Conservation (phyloP, 1,139 yeast genomes). For the Candida neerlandica region DNA sequence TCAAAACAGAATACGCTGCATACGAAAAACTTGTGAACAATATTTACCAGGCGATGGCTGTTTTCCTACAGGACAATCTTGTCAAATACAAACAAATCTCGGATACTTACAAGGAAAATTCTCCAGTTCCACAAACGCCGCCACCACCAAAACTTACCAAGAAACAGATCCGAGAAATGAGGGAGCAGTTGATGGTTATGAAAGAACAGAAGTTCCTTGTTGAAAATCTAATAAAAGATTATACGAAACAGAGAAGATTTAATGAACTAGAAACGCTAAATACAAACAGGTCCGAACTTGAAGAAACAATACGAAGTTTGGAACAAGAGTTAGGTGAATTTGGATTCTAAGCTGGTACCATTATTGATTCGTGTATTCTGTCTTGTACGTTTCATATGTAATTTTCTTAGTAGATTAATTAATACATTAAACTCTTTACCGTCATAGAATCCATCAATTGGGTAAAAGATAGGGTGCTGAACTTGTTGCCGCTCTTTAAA, state of each 20-base stretch:
- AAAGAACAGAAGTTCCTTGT: conserved; percentile 81
- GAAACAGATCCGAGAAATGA: conserved; percentile 55
- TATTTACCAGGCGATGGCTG: conserved; percentile 36
- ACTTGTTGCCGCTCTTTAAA: too few species aligned
- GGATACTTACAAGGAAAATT: conserved; percentile 22
- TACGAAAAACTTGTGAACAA: conserved; percentile 30
- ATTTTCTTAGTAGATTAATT: too few species aligned
- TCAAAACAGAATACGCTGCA: conserved; percentile 19
- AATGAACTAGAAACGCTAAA: conserved; percentile 73
- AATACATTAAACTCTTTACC: too few species aligned
- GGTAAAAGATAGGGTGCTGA: too few species aligned
- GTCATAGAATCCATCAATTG: too few species aligned
- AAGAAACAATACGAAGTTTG: conserved; percentile 50
- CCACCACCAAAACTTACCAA: conserved; percentile 38
- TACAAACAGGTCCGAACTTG: conserved; percentile 61
- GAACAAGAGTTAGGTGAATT: conserved; percentile 64
- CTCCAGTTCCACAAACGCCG: not conserved
- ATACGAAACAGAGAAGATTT: conserved; percentile 68
- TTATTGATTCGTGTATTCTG: too few species aligned
- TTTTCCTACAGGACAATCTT: conserved; percentile 39
- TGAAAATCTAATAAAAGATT: conserved; percentile 59
- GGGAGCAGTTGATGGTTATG: conserved; percentile 83
- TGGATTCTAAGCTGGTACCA: conserved; percentile 56
- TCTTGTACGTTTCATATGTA: too few species aligned
- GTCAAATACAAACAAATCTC: conserved; percentile 32